phyloP scores from a whole-genome alignment of 2,329 filamentous ascomycete genomes.

The Ceratocystiopsis minuta region DNA sequence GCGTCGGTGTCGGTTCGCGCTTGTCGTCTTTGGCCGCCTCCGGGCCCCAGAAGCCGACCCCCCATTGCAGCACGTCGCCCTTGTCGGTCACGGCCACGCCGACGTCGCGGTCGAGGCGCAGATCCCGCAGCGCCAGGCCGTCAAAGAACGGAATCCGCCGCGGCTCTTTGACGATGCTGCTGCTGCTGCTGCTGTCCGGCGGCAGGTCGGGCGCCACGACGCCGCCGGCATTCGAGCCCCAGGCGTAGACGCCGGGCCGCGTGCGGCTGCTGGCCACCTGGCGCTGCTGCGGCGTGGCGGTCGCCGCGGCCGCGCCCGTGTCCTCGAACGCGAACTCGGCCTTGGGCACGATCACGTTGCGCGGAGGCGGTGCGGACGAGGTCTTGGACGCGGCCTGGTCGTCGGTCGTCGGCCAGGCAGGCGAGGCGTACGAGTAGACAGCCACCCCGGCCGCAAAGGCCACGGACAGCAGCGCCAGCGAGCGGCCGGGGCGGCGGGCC shows the following conservation, averaged over 20 bases:
- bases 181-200: too few species aligned
- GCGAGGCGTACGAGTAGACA: constrained; percentile 8
- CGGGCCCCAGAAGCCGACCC: constrained; percentile 38
- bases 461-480: constrained; percentile 5
- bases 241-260: constrained; percentile 79
- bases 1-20: constrained; percentile 47
- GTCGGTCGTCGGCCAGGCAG: too few species aligned
- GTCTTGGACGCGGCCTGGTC: too few species aligned
- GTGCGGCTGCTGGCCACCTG: constrained; percentile 72
- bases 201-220: constrained; percentile 75
- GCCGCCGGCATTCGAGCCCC: constrained; percentile 72
- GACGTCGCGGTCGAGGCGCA: constrained; percentile 68
- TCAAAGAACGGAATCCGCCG: constrained; percentile 68
- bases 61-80: constrained; percentile 87
- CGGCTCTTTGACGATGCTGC: constrained; percentile 62
- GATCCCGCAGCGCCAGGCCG: constrained; percentile 62
- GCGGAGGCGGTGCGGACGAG: neutral
- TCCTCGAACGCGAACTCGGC: constrained; percentile 52
- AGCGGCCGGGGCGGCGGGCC: neutral
- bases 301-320: constrained; percentile 25
- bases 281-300: constrained; percentile 59
- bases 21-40: constrained; percentile 43
- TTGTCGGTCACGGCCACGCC: constrained; percentile 76
- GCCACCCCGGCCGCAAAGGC: constrained; percentile 8
- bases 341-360: constrained; percentile 8